Evolutionary conservation across 176 grass and related monocot species (phyloP).

Genomic region (Carex littledalei): DNA sequence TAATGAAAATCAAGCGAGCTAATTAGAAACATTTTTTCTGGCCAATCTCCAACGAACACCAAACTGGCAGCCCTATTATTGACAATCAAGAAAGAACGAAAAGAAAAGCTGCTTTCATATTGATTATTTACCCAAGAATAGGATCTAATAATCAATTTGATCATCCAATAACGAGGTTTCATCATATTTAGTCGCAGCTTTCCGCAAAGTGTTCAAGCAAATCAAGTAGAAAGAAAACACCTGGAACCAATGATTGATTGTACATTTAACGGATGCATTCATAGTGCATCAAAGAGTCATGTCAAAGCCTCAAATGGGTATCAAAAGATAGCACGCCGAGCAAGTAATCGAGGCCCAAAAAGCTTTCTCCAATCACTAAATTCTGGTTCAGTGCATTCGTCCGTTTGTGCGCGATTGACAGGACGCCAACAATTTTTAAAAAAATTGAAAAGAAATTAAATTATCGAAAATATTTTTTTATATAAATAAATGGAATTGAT

Average conservation of each 20-base stretch:
- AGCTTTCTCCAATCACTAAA: background rate
- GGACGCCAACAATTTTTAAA: too few relatives aligned
- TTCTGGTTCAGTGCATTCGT: constrained; percentile 24
- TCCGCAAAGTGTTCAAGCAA: background rate
- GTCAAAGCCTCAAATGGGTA: background rate
- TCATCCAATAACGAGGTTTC: background rate
- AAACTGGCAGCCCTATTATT: too few relatives aligned
- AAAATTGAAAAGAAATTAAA: too few relatives aligned
- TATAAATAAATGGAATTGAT: too few relatives aligned
- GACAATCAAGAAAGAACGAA: too few relatives aligned
- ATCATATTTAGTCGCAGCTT: background rate
- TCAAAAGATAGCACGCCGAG: constrained; percentile 15
- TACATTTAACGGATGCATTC: background rate
- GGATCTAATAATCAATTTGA: background rate
- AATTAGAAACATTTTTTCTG: too few relatives aligned
- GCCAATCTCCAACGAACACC: too few relatives aligned
- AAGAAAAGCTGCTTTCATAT: too few relatives aligned
- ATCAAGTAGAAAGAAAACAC: background rate
- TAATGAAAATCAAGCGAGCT: too few relatives aligned
- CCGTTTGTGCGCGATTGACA: constrained; percentile 14
- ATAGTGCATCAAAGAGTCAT: background rate
- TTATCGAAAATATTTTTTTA: too few relatives aligned
- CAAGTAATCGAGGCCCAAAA: constrained; percentile 2
- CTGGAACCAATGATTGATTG: constrained; percentile 11
- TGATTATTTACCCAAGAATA: too few relatives aligned